phyloP scores from a whole-genome alignment of 2,329 filamentous ascomycete genomes.

The Pseudocercospora crystallina region DNA sequence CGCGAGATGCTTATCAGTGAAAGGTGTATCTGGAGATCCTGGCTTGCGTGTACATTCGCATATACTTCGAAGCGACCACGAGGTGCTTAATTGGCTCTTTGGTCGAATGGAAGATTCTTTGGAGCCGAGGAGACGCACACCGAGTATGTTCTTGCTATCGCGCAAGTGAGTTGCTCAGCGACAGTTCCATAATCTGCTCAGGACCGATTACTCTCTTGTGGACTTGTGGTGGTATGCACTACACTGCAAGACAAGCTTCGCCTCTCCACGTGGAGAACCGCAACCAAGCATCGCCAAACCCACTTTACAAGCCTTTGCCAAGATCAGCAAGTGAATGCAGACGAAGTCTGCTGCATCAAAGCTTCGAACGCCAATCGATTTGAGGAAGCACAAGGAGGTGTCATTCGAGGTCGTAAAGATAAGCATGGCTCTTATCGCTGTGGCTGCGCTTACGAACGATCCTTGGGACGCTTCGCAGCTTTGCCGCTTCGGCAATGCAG shows the following conservation, averaged over 20 bases:
- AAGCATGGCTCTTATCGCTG: too few relatives aligned
- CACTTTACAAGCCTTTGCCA: conserved; percentile 4
- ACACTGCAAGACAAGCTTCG: not conserved
- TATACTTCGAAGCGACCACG: not conserved
- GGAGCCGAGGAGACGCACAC: too few relatives aligned
- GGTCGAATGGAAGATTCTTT: too few relatives aligned
- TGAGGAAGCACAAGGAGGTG: too few relatives aligned
- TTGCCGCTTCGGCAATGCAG: too few relatives aligned
- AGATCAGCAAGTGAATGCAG: not conserved
- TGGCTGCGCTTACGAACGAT: too few relatives aligned
- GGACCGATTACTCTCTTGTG: not conserved
- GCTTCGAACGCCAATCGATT: too few relatives aligned
- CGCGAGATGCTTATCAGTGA: conserved; percentile 9
- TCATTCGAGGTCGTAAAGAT: too few relatives aligned
- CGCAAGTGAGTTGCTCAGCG: too few relatives aligned
- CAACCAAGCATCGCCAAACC: not conserved
- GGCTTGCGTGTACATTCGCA: not conserved
- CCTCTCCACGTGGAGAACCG: not conserved
- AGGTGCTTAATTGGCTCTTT: not conserved
- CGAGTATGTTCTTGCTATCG: too few relatives aligned
- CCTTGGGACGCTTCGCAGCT: too few relatives aligned
- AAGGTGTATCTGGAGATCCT: not conserved
- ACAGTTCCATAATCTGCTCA: not conserved
- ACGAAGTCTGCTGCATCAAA: too few relatives aligned
- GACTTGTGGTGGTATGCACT: not conserved